These are phyloP conservation scores for Kondoa malvinella DNA, from an alignment of 768 basidiomycete species.

Conservation along the genomic window DNA sequence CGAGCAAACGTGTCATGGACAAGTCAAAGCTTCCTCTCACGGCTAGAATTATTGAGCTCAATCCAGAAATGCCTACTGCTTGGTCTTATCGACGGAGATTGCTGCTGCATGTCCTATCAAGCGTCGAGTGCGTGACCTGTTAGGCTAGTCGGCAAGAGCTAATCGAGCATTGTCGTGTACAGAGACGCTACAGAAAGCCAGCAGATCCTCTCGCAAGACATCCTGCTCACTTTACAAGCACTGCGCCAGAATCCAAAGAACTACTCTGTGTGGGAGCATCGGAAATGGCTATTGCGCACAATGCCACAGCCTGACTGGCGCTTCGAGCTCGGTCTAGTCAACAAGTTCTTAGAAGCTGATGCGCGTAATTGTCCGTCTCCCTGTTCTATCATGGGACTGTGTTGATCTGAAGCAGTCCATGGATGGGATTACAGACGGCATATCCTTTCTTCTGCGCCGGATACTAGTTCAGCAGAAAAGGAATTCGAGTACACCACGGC, in stretches of 20 bases:
- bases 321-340: slow-evolving; percentile 66
- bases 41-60: slow-evolving; percentile 55
- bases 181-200: slow-evolving; percentile 40
- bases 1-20: slow-evolving; percentile 48
- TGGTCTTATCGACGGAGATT: slow-evolving; percentile 90
- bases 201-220: slow-evolving; percentile 49
- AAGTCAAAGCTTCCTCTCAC: slow-evolving; percentile 62
- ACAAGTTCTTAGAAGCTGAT: slow-evolving; percentile 82
- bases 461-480: slow-evolving; percentile 37
- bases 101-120: slow-evolving; percentile 48
- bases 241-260: slow-evolving; percentile 80
- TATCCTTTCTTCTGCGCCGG: slow-evolving; percentile 43
- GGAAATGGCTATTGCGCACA: slow-evolving; percentile 80
- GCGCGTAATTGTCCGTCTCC: slow-evolving; percentile 65
- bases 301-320: slow-evolving; percentile 69
- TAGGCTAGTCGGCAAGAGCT: no score
- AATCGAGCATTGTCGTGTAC: slow-evolving; percentile 2
- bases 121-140: slow-evolving; percentile 37
- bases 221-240: slow-evolving; percentile 60
- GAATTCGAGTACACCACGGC: slow-evolving; percentile 71
- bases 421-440: slow-evolving; percentile 92
- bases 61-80: slow-evolving; percentile 88
- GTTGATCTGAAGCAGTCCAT: slow-evolving; percentile 45
- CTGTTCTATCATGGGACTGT: background rate
- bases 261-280: slow-evolving; percentile 98